Conservation (phyloP, 1,284 basidiomycete genomes). For the Melampsora americana region DNA sequence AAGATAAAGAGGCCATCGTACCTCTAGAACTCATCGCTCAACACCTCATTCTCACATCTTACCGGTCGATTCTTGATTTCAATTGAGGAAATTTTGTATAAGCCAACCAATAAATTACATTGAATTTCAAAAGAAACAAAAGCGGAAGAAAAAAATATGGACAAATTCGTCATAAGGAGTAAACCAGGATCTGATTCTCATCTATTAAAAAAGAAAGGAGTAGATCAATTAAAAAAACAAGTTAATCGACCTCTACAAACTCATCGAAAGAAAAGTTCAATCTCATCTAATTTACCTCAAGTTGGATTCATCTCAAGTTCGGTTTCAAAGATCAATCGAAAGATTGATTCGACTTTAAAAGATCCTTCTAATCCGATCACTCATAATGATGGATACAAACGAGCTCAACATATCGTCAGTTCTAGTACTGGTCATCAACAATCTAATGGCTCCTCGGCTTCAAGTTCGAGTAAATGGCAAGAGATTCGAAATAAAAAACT, state of each 20-base stretch:
- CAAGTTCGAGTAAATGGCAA: too few species aligned
- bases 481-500: too few species aligned
- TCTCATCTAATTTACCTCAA: slow-evolving; percentile 19
- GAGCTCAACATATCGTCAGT: background rate
- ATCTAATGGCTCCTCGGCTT: too few species aligned
- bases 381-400: slow-evolving; percentile 25
- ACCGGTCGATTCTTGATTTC: too few species aligned
- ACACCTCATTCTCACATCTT: too few species aligned
- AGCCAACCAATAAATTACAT: too few species aligned
- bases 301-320: slow-evolving; percentile 25
- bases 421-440: too few species aligned
- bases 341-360: slow-evolving; percentile 15
- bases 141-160: background rate
- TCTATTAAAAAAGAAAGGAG: background rate
- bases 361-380: slow-evolving; percentile 32
- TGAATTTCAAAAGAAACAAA: too few species aligned
- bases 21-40: too few species aligned
- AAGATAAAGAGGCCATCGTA: too few species aligned
- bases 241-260: background rate
- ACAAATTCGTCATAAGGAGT: slow-evolving; percentile 29
- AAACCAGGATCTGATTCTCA: slow-evolving; percentile 3
- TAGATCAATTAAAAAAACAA: background rate
- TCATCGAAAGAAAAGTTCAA: background rate
- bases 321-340: slow-evolving; percentile 11
- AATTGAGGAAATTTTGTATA: too few species aligned